Evolutionary conservation across 2,329 filamentous ascomycete species (phyloP).

Genomic region (Lasiodiplodia gonubiensis): DNA sequence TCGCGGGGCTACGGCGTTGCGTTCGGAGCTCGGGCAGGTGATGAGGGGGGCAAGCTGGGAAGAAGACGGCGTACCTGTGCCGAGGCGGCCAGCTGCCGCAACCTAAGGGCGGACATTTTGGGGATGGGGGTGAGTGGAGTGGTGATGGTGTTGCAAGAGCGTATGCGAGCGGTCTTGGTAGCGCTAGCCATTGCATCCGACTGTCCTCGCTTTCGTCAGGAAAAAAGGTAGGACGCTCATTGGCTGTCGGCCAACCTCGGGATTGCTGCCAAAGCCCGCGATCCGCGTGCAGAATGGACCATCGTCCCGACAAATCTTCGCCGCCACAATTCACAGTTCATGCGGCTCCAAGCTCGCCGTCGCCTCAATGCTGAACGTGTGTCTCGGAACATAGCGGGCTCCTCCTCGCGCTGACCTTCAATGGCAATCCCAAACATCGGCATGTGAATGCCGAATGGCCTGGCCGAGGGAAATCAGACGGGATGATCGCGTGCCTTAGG

Average conservation of each 20-base stretch:
- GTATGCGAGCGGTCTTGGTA: conserved; percentile 18
- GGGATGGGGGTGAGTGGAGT: conserved; percentile 23
- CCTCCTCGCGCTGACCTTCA: neutral
- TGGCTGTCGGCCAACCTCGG: conserved; percentile 29
- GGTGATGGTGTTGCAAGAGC: conserved; percentile 23
- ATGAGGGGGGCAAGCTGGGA: neutral
- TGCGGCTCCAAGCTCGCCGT: neutral
- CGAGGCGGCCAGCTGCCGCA: conserved; percentile 29
- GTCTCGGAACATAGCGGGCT: neutral
- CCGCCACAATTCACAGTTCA: neutral
- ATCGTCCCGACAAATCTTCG: conserved; percentile 26
- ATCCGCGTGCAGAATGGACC: conserved; percentile 24
- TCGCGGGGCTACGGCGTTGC: conserved; percentile 8
- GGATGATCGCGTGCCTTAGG: neutral
- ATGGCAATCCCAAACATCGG: neutral
- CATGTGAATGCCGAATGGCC: conserved; percentile 19
- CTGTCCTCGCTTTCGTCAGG: conserved; percentile 22
- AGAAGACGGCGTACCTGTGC: conserved; percentile 25
- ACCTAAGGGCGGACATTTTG: conserved; percentile 28
- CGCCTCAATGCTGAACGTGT: neutral
- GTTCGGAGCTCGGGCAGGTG: conserved; percentile 12
- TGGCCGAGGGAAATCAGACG: conserved; percentile 4
- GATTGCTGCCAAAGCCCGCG: conserved; percentile 16
- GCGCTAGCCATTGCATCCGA: conserved; percentile 24
- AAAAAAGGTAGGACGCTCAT: conserved; percentile 26